phyloP scores from a whole-genome alignment of 2,329 filamentous ascomycete species.

The Trichoderma citrinoviride region DNA sequence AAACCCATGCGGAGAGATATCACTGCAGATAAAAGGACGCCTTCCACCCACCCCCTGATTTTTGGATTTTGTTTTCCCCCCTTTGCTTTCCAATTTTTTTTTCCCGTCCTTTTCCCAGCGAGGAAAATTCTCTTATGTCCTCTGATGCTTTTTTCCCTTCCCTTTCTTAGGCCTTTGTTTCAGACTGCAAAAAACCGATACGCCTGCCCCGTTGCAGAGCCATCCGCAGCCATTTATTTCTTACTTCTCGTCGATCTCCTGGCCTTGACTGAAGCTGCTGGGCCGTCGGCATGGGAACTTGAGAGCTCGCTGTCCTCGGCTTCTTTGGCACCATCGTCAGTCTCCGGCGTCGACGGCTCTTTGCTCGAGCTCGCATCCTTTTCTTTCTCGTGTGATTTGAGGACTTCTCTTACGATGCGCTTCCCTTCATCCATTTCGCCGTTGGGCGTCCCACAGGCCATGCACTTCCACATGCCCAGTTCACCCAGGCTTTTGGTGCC shows the following conservation, averaged over 20 bases:
- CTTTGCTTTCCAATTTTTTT: neutral
- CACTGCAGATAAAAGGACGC: slow-evolving; percentile 3
- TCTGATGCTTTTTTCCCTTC: neutral
- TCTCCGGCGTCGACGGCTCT: slow-evolving; percentile 23
- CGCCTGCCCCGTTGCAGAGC: slow-evolving; percentile 12
- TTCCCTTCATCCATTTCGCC: slow-evolving; percentile 75
- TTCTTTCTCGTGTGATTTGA: slow-evolving; percentile 29
- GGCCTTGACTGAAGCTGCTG: slow-evolving; percentile 13
- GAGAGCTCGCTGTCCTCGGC: slow-evolving; percentile 14
- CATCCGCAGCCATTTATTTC: slow-evolving; percentile 9
- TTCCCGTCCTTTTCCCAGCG: neutral
- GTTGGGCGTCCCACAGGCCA: slow-evolving; percentile 78
- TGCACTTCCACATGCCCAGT: slow-evolving; percentile 83
- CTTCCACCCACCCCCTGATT: neutral
- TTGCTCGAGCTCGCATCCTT: slow-evolving; percentile 24
- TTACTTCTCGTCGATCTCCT: slow-evolving; percentile 14
- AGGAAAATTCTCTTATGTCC: neutral
- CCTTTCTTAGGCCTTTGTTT: slow-evolving; percentile 19
- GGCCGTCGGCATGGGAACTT: neutral
- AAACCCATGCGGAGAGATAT: slow-evolving; percentile 1
- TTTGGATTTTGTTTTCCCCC: neutral
- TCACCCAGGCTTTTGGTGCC: slow-evolving; percentile 75
- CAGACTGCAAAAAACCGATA: slow-evolving; percentile 6
- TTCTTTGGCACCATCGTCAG: slow-evolving; percentile 25
- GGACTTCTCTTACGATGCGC: slow-evolving; percentile 67